These are phyloP conservation scores for Globomyces sp. DNA, from an alignment of 371 early-diverging fungal species.

Conservation along the genomic window DNA sequence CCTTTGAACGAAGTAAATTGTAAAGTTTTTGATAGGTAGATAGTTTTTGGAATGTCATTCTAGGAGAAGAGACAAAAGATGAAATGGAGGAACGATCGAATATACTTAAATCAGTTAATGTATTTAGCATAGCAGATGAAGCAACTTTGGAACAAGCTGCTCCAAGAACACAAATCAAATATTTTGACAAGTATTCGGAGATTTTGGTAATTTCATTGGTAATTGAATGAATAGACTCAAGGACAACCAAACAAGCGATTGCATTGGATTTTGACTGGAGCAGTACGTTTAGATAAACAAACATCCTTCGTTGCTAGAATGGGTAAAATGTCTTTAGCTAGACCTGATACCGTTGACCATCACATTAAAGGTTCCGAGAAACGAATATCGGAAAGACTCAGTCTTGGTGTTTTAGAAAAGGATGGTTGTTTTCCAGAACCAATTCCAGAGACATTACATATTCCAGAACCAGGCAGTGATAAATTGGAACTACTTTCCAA, in stretches of 20 bases:
- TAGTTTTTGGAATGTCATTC: constrained; percentile 13
- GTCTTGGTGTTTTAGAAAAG: neutral
- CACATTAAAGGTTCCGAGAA: neutral
- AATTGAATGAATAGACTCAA: neutral
- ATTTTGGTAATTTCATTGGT: constrained; percentile 12
- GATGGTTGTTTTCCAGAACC: constrained; percentile 13
- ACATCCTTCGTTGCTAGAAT: neutral
- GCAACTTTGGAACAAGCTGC: constrained; percentile 17
- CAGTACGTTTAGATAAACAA: constrained; percentile 8
- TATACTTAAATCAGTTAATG: neutral
- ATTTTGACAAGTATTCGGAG: constrained; percentile 7
- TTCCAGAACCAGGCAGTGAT: neutral
- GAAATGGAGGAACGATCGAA: neutral
- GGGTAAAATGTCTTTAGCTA: neutral
- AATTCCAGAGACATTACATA: constrained; percentile 3
- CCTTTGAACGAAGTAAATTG: constrained; percentile 13
- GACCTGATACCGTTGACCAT: constrained; percentile 7
- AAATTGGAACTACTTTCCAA: constrained; percentile 18
- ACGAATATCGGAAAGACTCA: constrained; percentile 3
- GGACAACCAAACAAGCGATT: neutral
- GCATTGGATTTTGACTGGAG: constrained; percentile 3
- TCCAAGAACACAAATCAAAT: constrained; percentile 2
- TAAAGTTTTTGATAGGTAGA: neutral
- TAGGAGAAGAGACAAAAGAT: constrained; percentile 9
- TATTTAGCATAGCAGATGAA: constrained; percentile 12